Percentiles rank a stretch among this genome's conserved stretches.
phyloP scores from a whole-genome alignment of 306 rosid species.

The Trifolium subterraneum region DNA sequence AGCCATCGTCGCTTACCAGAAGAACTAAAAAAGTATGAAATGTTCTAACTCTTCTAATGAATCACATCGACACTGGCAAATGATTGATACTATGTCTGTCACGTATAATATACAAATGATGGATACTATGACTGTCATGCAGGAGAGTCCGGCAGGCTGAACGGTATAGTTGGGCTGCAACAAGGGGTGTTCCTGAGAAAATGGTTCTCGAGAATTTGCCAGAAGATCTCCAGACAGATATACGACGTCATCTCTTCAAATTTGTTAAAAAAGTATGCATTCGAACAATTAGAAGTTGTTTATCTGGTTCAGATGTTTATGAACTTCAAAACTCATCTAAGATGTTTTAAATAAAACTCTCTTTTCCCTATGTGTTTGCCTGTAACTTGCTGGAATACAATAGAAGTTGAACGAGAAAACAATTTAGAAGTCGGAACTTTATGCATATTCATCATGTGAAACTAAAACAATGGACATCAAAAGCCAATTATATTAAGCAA shows the following conservation, averaged over 20 bases:
- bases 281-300: constrained; percentile 12
- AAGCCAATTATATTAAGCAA: constrained; percentile 13
- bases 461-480: constrained; percentile 10
- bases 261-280: constrained; percentile 37
- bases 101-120: constrained; percentile 32
- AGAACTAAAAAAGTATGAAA: constrained; percentile 52
- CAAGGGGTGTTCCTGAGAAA: constrained; percentile 91
- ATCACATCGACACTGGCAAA: not conserved
- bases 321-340: constrained; percentile 5
- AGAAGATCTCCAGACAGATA: constrained; percentile 85
- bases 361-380: not conserved
- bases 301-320: constrained; percentile 5
- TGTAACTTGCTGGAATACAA: not conserved
- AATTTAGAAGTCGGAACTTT: constrained; percentile 5
- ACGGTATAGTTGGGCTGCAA: constrained; percentile 85
- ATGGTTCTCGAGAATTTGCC: constrained; percentile 74
- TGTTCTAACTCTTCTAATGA: constrained; percentile 19
- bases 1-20: constrained; percentile 84
- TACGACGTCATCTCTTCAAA: constrained; percentile 80
- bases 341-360: constrained; percentile 1
- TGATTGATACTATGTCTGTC: constrained; percentile 23
- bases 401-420: not conserved
- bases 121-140: constrained; percentile 27
- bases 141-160: constrained; percentile 85
- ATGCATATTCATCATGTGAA: constrained; percentile 21